These are phyloP conservation scores for Quercus parvula DNA, from an alignment of 306 rosid genomes.

Conservation along the genomic window DNA sequence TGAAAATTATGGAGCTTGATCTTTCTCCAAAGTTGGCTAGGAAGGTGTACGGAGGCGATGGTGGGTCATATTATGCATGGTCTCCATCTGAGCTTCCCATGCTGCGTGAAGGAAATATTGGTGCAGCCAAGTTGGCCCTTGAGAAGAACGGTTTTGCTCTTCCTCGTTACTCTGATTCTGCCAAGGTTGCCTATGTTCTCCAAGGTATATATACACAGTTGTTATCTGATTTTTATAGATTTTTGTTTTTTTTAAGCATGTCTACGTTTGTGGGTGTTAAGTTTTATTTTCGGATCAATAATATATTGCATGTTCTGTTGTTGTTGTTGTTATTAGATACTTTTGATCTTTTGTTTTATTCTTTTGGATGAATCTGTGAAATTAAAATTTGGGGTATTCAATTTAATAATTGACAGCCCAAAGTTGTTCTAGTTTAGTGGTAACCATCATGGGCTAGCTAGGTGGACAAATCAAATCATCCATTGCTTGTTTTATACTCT, in stretches of 20 bases:
- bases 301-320: neutral
- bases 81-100: constrained; percentile 74
- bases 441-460: no score
- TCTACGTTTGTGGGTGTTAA: neutral
- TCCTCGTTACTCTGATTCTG: constrained; percentile 70
- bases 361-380: no score
- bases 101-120: constrained; percentile 70
- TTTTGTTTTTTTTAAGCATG: neutral
- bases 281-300: neutral
- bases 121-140: constrained; percentile 67
- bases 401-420: no score
- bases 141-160: constrained; percentile 70
- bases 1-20: constrained; percentile 54
- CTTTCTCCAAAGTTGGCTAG: constrained; percentile 69
- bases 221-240: neutral
- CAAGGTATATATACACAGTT: constrained; percentile 41
- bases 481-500: no score
- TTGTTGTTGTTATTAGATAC: neutral
- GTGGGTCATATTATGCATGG: constrained; percentile 71
- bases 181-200: constrained; percentile 73
- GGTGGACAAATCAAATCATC: no score
- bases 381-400: no score
- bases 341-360: neutral
- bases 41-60: constrained; percentile 52
- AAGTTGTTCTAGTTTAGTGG: no score